Base-by-base conservation (phyloP, 768 basidiomycete species). In the Leccinum rimulosum region DNA sequence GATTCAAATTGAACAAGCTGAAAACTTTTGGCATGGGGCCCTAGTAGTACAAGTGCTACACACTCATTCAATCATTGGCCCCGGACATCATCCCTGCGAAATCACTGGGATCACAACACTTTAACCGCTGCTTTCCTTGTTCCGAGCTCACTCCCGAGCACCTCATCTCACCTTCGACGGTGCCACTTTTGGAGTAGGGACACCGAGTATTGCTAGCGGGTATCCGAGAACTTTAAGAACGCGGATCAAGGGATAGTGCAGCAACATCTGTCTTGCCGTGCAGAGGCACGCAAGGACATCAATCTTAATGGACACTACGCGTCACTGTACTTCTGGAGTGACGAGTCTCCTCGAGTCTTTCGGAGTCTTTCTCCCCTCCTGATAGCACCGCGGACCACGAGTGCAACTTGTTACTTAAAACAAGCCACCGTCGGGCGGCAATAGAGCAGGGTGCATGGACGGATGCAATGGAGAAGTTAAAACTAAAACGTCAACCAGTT, bases 101-200 rank as follows among this genome's bases (percentile, higher is more conserved):
- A 25, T 11, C 47, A 6, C 47, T 12, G 47, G 47, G 47, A 47
- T 47, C 0, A 47, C 45, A 12, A 6, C 47, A 45, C 15, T 4
- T 38, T 11, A 17, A 4, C 15, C 36, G 5, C 4, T 38, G 36
- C 40, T 43, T 19, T 19, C 40, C 40, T 43, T 43, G 4, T 43
- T 43, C 9, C 25, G 25, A 25, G 40, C 66, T 67, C 6, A 72
- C 73, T 8, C 61, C 71, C 33, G 58, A 60, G 35, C 67, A 75
- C 15, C 56, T 69, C 19, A 60, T 64, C 69, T 28, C 61, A 61
- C 14, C 54, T 61, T 36, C 6, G 60, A 66, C 22, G 55, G 60
- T 55, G 25, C 56, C 35, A 3, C 36, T 3, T 67, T 43, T 17
- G 40, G n/a, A 19, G 40, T 8, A 48, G 61, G 67, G 66, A 66